Conservation (phyloP, 495 filamentous ascomycete genomes). For the Penicillium coffeae region DNA sequence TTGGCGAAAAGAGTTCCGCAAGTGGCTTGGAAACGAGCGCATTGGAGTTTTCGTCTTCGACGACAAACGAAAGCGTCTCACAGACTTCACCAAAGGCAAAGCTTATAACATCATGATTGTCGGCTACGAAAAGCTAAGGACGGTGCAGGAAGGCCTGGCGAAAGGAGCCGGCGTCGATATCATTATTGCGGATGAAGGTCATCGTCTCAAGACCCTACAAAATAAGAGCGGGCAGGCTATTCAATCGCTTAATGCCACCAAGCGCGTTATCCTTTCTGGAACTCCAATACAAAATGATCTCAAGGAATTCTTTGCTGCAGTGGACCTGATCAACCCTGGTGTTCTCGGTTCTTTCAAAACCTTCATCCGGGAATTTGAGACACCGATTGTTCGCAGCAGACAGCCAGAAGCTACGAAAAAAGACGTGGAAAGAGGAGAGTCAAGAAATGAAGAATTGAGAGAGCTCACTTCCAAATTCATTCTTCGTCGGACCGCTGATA, state of each 20-base stretch:
- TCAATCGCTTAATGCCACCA: conserved; percentile 62
- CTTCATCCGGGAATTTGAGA: conserved; percentile 72
- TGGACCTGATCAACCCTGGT: conserved; percentile 77
- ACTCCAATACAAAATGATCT: conserved; percentile 81
- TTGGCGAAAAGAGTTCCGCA: conserved; percentile 75
- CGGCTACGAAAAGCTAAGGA: conserved; percentile 74
- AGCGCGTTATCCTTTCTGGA: conserved; percentile 68
- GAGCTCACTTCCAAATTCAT: conserved; percentile 69
- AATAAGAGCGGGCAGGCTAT: conserved; percentile 79
- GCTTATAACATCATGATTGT: conserved; percentile 78
- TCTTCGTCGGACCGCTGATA: conserved; percentile 71
- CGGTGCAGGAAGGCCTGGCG: conserved; percentile 63
- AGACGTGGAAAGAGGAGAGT: conserved; percentile 72
- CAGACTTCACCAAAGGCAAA: conserved; percentile 74
- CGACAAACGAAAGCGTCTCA: conserved; percentile 60
- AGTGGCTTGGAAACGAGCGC: conserved; percentile 76
- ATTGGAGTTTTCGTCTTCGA: conserved; percentile 74
- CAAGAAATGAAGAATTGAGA: conserved; percentile 63
- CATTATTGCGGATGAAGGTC: conserved; percentile 78
- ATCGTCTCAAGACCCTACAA: conserved; percentile 75
- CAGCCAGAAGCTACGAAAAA: conserved; percentile 65
- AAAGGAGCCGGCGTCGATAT: conserved; percentile 66
- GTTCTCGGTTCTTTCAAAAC: conserved; percentile 62
- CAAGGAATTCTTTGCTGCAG: conserved; percentile 72
- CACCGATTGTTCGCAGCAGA: conserved; percentile 65